Evolutionary conservation across 345 rosid species (phyloP), one percentile per base, ranked within the genome.

Genomic region (Citrus inodora): DNA sequence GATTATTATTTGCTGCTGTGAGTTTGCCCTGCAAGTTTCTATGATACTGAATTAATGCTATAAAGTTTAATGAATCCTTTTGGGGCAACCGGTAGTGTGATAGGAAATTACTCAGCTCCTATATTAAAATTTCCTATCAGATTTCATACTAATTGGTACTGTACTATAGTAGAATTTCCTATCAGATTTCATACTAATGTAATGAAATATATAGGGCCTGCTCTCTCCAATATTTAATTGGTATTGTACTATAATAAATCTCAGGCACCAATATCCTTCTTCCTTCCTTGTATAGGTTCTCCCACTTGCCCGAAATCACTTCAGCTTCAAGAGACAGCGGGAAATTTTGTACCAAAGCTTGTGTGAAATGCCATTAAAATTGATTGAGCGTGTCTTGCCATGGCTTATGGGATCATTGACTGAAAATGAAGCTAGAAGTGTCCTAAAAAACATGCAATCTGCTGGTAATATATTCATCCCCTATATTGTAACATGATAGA

Each of bases 371-470:
- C 98, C 98, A 37, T 80, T 94, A 81, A 92, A 92, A 85, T 82
- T 92, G 88, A 94, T 90, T 84, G 98, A 94, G 76, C 90, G 91
- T 62, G 94, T 92, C 73, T 88, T 94, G 84, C 98, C 98, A 46
- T 94, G 98, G 97, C 81, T 94, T 75, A 82, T 90, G 79, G 92
- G 93, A 66, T 86, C 93, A 66, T 83, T 90, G 79, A 83, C 88
- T 64, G 93, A 91, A 81, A 83, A 82, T 53, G 98, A 92, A 87
- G 96, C 96, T 76, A 87, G 80, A 77, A 86, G 72, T 75, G 84
- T 94, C 85, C 92, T 94, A 40, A 84, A 83, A 71, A 94, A 94
- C 86, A 86, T 94, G 88, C 92, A 88, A 73, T 86, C 87, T 74
- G 97, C 94, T 86, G 98, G 98, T 94, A 71, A 17, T 71, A 38